Evolutionary conservation across 192 early-diverging fungal genomes (phyloP).

Genomic region (Oehlia diaphana): DNA sequence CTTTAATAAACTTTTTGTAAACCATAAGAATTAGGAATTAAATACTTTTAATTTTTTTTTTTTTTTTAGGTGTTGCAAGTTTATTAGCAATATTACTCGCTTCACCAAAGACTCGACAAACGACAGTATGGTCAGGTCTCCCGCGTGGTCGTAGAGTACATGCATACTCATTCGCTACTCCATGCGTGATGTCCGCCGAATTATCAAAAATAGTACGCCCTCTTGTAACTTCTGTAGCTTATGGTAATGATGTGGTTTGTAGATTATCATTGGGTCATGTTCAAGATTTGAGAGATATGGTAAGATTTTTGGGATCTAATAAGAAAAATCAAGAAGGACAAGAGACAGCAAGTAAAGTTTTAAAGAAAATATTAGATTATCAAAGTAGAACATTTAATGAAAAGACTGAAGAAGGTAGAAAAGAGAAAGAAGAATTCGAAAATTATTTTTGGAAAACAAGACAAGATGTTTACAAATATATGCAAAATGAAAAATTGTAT

Average conservation of each 20-base stretch:
- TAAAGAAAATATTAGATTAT: constrained; percentile 31
- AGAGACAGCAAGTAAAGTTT: constrained; percentile 23
- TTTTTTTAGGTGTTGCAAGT: constrained; percentile 35
- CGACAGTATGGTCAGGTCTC: constrained; percentile 37
- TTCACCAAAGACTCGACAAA: constrained; percentile 42
- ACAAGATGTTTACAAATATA: neutral
- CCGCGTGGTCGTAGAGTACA: constrained; percentile 47
- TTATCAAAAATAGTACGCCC: constrained; percentile 39
- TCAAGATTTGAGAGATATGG: constrained; percentile 29
- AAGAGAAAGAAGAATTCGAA: constrained; percentile 12
- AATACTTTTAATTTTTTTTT: neutral
- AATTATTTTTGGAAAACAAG: constrained; percentile 18
- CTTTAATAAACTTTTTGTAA: too few species aligned
- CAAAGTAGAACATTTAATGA: constrained; percentile 15
- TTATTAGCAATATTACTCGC: constrained; percentile 46
- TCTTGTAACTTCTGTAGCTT: constrained; percentile 43
- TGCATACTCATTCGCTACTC: constrained; percentile 46
- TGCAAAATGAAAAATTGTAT: constrained; percentile 34
- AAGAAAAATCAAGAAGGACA: constrained; percentile 19
- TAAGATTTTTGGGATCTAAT: constrained; percentile 7
- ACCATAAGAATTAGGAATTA: too few species aligned
- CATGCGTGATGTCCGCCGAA: constrained; percentile 45
- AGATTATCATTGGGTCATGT: constrained; percentile 41
- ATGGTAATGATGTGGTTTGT: constrained; percentile 40
- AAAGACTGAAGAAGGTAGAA: neutral